These are phyloP conservation scores for Sordaria brevicollis DNA, from an alignment of 495 filamentous ascomycete species.

Conservation along the genomic window DNA sequence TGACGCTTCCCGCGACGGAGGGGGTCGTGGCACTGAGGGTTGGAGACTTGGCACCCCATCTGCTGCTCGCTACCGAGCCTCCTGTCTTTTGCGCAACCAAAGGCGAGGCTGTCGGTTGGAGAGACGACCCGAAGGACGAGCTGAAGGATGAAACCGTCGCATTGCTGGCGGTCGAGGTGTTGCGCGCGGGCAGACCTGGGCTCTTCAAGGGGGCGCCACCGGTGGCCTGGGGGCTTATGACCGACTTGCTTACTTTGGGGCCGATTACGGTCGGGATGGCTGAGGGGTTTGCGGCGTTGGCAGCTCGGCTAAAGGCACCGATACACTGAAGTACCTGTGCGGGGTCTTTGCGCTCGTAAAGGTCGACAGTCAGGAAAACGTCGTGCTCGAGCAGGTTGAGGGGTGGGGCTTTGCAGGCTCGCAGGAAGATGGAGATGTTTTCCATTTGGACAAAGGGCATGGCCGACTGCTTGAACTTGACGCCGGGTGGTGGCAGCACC, in stretches of 20 bases:
- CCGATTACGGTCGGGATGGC: constrained; percentile 66
- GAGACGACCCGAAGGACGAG: constrained; percentile 29
- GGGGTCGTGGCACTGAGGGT: constrained; percentile 26
- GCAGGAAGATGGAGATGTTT: constrained; percentile 94
- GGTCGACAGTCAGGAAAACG: constrained; percentile 92
- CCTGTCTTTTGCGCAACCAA: constrained; percentile 37
- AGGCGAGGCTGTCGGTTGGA: constrained; percentile 26
- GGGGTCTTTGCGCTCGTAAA: constrained; percentile 93
- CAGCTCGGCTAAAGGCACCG: constrained; percentile 79
- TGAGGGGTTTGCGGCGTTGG: constrained; percentile 63
- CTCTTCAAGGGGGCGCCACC: constrained; percentile 25
- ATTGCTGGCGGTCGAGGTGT: constrained; percentile 59
- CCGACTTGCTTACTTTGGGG: constrained; percentile 32
- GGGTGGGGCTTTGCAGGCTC: constrained; percentile 71
- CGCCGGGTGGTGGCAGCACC: constrained; percentile 62
- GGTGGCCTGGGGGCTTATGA: constrained; percentile 62
- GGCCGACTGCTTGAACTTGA: constrained; percentile 66
- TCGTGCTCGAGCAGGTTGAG: constrained; percentile 87
- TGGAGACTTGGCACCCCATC: constrained; percentile 49
- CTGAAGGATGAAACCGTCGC: constrained; percentile 23
- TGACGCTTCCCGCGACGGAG: constrained; percentile 38
- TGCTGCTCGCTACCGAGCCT: constrained; percentile 38
- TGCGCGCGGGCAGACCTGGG: constrained; percentile 39
- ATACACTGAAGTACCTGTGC: constrained; percentile 94
- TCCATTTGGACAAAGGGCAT: constrained; percentile 99